Evolutionary conservation across 257 asterid genomes (phyloP), one percentile per base, ranked within the genome.

Genomic region (Gentiana straminea): DNA sequence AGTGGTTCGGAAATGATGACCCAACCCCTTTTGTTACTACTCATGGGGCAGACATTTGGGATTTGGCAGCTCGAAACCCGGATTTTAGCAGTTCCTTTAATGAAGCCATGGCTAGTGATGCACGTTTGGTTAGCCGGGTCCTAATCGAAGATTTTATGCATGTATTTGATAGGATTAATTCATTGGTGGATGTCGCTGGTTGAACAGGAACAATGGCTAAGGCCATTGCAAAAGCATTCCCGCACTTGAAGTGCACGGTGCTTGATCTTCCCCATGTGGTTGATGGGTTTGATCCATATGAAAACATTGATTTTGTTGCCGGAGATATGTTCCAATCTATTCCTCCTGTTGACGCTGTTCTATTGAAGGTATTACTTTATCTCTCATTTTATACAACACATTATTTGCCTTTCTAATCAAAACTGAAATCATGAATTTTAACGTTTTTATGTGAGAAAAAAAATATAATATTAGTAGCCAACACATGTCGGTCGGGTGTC

Each of bases 91-190:
- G 4, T 35, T 43, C 11, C 9, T 73, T 76, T 38, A 66, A 69
- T 11, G 72, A 69, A 51, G 69, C 49, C 13, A 73, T 69, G 82
- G 69, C 71, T n/a, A 58, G 73, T 13, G 76, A 72, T 52, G 36
- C 76, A 24, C 58, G n/a, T 32, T 43, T 75, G 64, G 65, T 58
- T 9, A 33, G 54, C 24, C 32, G 43, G 2, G 4, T 64, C 4
- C 33, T 68, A 12, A 34, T 63, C 1, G 59, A 49, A 33, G 55
- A 56, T 13, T 38, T 13, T 55, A 54, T 34, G 34, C 11, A 37
- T 3, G 58, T 55, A 0, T 71, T 75, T n/a, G 65, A 71, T 5
- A 73, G 69, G 5, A 2, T 64, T 37, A 48, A 32, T 64, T 61
- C 76, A 4, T 45, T 74, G 49, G 55, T 62, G 3, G 76, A 74